These are phyloP conservation scores for Dendrobium officinale DNA, from an alignment of 106 monocot species.

Conservation along the genomic window DNA sequence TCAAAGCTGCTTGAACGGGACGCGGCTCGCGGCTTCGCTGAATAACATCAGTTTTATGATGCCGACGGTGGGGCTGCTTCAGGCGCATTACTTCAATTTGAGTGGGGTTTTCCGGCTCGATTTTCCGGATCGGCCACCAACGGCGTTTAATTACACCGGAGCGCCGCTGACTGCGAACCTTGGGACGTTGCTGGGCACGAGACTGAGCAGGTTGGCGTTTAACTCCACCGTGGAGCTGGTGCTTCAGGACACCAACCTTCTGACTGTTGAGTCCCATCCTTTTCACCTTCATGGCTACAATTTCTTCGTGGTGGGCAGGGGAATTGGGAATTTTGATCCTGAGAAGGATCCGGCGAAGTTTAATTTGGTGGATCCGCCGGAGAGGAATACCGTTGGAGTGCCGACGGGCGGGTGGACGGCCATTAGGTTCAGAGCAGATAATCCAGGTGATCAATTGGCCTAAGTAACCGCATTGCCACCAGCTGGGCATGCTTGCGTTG, in stretches of 20 bases:
- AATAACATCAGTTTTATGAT: slow-evolving; percentile 30
- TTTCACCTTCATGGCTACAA: slow-evolving; percentile 27
- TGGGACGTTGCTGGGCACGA: slow-evolving; percentile 9
- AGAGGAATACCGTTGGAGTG: slow-evolving; percentile 26
- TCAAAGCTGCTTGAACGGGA: slow-evolving; percentile 16
- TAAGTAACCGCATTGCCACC: no score
- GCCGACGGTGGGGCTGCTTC: slow-evolving; percentile 19
- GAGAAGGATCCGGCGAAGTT: slow-evolving; percentile 18
- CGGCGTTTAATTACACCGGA: slow-evolving; percentile 21
- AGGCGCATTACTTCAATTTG: slow-evolving; percentile 22
- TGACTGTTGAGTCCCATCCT: slow-evolving; percentile 18
- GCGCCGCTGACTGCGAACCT: slow-evolving; percentile 25
- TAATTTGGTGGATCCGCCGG: slow-evolving; percentile 26
- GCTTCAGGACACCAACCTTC: slow-evolving; percentile 22
- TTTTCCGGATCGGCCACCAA: slow-evolving; percentile 21
- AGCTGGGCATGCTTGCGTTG: no score
- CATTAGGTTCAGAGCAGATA: slow-evolving; percentile 20
- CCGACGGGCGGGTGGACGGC: slow-evolving; percentile 28
- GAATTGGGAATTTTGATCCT: slow-evolving; percentile 15
- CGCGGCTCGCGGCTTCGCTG: slow-evolving; percentile 13
- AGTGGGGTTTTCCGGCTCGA: slow-evolving; percentile 26
- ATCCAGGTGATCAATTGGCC: slow-evolving; percentile 13
- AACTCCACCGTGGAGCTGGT: slow-evolving; percentile 21
- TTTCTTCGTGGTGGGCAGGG: slow-evolving; percentile 30
- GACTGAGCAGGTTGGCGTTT: slow-evolving; percentile 19